Evolutionary conservation across 768 basidiomycete genomes (phyloP), one percentile per base, ranked within the genome.

Genomic region (Termitomyces sp.): DNA sequence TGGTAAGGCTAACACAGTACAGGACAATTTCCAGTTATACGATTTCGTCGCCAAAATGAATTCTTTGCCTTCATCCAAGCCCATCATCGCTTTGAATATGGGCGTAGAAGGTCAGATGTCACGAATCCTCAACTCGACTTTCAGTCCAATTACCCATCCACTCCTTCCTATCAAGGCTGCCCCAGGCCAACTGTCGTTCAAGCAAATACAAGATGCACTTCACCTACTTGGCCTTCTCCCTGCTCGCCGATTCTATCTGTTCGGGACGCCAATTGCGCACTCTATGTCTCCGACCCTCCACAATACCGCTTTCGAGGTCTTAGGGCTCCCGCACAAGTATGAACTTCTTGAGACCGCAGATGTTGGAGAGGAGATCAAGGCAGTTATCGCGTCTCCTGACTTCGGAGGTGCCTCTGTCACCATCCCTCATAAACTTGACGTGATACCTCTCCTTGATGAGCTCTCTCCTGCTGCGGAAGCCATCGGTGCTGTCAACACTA

Each of bases 321-420:
- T 98, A 22, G 94, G 94, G 1, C 77, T 98, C 5, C 95, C 94
- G 0, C 87, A 98, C 70, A 68, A 70, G 11, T 99, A 98, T 69
- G 78, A 76, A 28, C 74, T 90, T n/a, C 74, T 92, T 35, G 92
- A 98, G 73, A 89, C 90, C 0, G 67, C 75, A 5, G 69, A 76
- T 6, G 81, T 95, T 5, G 82, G 84, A 41, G 81, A 86, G 14
- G 79, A 82, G 61, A 77, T 96, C 65, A 82, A 81, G 67, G 71
- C 78, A 3, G 78, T 85, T 3, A 77, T 98, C 20, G 70, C 76
- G 1, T 74, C 81, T 3, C 79, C 83, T 1, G 83, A 86, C 47
- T 98, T 98, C 68, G 96, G 97, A 8, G 97, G 97, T 0, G 97
- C 94, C 16, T 93, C 91, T 5, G 94, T 98, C 28, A 99, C 97